Evolutionary conservation across 139 green algal genomes (phyloP).

Genomic region (Volvox africanus): DNA sequence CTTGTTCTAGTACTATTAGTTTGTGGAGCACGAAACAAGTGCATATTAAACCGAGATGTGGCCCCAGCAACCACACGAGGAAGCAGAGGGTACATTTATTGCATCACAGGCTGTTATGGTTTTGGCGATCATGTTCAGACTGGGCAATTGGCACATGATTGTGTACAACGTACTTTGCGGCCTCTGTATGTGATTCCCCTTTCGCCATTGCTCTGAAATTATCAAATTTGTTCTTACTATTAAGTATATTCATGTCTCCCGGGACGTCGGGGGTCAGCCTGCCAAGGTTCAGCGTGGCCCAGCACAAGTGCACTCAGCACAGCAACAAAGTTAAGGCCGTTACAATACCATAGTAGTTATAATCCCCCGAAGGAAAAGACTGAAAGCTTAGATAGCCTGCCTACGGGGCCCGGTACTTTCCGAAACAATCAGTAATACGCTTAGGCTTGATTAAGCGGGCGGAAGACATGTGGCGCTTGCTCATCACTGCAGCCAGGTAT

Average conservation of each 20-base stretch:
- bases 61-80: constrained; percentile 8
- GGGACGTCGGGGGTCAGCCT: no score
- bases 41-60: constrained; percentile 29
- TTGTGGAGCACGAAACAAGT: constrained; percentile 16
- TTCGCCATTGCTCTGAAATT: no score
- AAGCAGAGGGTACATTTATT: background rate
- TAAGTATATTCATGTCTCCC: no score
- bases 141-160: background rate
- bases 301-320: no score
- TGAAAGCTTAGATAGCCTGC: no score
- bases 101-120: background rate
- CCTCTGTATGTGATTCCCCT: no score
- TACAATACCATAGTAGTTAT: no score
- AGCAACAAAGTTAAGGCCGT: no score
- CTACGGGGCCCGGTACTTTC: background rate
- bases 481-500: constrained; percentile 11
- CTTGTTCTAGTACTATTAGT: constrained; percentile 2
- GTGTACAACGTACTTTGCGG: background rate
- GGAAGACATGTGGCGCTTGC: constrained; percentile 2
- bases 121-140: background rate
- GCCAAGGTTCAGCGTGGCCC: no score
- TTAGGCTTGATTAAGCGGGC: background rate
- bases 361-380: no score
- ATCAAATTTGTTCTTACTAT: no score
- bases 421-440: constrained; percentile 21